These are phyloP conservation scores for Suhomyces choctaworum DNA, from an alignment of 1,139 yeast genomes.

Conservation along the genomic window DNA sequence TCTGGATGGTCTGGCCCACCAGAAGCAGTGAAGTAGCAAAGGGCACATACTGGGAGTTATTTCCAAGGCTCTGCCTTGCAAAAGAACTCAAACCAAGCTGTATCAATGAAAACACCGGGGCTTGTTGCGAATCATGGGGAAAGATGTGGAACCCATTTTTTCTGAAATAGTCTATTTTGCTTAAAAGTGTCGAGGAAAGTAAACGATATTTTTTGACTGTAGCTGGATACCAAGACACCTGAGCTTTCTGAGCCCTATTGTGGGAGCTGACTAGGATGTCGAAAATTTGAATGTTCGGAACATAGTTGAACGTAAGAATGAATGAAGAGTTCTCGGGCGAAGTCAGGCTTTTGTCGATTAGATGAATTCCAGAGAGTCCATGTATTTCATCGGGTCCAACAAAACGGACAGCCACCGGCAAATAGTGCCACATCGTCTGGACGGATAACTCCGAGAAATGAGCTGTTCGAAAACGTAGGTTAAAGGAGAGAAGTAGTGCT, in stretches of 20 bases:
- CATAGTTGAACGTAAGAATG: conserved; percentile 22
- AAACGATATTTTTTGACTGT: conserved; percentile 7
- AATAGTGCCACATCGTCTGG: conserved; percentile 22
- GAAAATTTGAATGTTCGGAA: conserved; percentile 18
- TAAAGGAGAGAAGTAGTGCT: no score
- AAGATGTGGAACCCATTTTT: conserved; percentile 29
- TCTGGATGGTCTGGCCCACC: conserved; percentile 19
- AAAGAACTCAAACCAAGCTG: background rate
- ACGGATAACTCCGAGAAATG: no score
- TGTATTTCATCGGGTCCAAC: conserved; percentile 20
- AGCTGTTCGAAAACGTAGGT: no score
- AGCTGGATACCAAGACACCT: conserved; percentile 26
- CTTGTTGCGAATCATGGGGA: conserved; percentile 25
- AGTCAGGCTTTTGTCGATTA: conserved; percentile 8
- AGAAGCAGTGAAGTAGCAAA: background rate
- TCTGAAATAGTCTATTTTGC: conserved; percentile 19
- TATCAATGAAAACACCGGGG: conserved; percentile 2
- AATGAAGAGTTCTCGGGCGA: conserved; percentile 10
- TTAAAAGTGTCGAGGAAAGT: conserved; percentile 5
- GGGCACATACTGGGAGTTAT: conserved; percentile 12
- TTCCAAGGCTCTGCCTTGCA: conserved; percentile 21
- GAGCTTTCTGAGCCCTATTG: background rate
- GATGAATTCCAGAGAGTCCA: conserved; percentile 31
- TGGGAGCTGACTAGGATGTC: conserved; percentile 21
- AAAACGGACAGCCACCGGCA: conserved; percentile 31